Evolutionary conservation across 495 filamentous ascomycete species (phyloP).

Genomic region (Collariella sp.): DNA sequence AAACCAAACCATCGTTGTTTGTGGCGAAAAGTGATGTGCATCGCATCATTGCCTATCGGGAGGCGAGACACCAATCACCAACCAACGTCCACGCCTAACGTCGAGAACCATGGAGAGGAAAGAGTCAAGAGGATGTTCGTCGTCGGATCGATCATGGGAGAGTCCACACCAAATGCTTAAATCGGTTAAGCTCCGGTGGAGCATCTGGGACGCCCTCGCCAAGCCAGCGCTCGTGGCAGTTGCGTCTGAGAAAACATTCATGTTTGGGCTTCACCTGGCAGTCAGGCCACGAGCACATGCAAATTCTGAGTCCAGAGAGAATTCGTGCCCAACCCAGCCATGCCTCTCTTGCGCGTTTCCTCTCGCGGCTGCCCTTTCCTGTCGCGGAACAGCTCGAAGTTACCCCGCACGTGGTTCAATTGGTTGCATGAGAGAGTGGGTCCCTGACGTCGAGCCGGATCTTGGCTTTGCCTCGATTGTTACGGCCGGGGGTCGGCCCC

Average conservation of each 20-base stretch:
- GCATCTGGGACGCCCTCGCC: neutral
- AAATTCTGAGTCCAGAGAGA: neutral
- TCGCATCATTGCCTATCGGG: neutral
- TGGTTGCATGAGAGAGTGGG: constrained; percentile 11
- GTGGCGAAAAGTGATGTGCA: neutral
- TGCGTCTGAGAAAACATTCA: neutral
- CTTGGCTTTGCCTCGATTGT: constrained; percentile 16
- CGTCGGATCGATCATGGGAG: too few species aligned
- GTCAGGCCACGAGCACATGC: neutral
- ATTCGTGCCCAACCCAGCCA: neutral
- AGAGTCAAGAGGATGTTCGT: neutral
- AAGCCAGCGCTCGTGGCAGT: neutral
- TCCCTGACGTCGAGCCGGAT: constrained; percentile 21
- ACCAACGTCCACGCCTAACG: neutral
- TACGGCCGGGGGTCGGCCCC: constrained; percentile 7
- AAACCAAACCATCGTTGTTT: neutral
- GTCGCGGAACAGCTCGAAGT: neutral
- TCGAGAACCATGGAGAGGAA: neutral
- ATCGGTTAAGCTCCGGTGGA: constrained; percentile 1
- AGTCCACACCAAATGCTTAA: neutral
- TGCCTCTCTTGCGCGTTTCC: neutral
- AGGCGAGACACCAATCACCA: too few species aligned
- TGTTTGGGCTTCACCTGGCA: neutral
- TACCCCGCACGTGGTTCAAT: constrained; percentile 24
- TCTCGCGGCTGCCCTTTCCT: neutral